Percentiles rank a stretch among this genome's conserved stretches.
Conservation (phyloP, 495 filamentous ascomycete genomes). For the Jackrogersella minutella region DNA sequence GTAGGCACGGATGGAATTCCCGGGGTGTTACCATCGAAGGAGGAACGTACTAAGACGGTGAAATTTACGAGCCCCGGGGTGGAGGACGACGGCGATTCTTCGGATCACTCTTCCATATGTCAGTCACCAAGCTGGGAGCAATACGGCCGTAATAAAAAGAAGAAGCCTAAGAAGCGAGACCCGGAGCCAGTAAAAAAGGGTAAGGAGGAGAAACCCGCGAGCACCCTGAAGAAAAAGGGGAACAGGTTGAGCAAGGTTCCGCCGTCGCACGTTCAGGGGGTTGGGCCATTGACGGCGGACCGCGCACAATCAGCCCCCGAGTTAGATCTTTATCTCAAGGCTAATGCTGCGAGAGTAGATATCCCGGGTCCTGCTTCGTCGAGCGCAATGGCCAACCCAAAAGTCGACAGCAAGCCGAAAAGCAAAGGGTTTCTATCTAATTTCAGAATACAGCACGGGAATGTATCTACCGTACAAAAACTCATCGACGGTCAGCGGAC, state of each 20-base stretch:
- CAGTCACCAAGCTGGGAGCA: slow-evolving; percentile 65
- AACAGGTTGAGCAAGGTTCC: slow-evolving; percentile 49
- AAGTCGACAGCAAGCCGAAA: slow-evolving; percentile 33
- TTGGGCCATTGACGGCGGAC: slow-evolving; percentile 33
- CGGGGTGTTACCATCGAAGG: slow-evolving; percentile 30
- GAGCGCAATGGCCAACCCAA: slow-evolving; percentile 22
- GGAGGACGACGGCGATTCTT: slow-evolving; percentile 50
- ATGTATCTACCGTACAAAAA: slow-evolving; percentile 42
- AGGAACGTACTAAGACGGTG: slow-evolving; percentile 52
- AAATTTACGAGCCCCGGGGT: slow-evolving; percentile 50
- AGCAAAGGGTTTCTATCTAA: slow-evolving; percentile 42
- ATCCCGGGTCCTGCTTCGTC: slow-evolving; percentile 12
- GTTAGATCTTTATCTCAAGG: slow-evolving; percentile 28
- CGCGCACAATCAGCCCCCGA: slow-evolving; percentile 40
- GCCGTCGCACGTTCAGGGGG: slow-evolving; percentile 31
- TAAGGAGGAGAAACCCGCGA: slow-evolving; percentile 50
- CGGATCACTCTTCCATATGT: slow-evolving; percentile 62
- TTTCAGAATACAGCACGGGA: slow-evolving; percentile 43
- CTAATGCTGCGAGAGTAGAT: slow-evolving; percentile 27
- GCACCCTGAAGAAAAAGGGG: slow-evolving; percentile 50
- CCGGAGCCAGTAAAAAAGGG: slow-evolving; percentile 53
- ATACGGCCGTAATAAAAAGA: slow-evolving; percentile 59
- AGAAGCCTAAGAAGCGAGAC: slow-evolving; percentile 55
- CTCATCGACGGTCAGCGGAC: slow-evolving; percentile 32
- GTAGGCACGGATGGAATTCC: slow-evolving; percentile 29